A percentile compares a stretch with the other conserved stretches of the same genome.
phyloP scores from a whole-genome alignment of 345 rosid species.

The Combretum micranthum region DNA sequence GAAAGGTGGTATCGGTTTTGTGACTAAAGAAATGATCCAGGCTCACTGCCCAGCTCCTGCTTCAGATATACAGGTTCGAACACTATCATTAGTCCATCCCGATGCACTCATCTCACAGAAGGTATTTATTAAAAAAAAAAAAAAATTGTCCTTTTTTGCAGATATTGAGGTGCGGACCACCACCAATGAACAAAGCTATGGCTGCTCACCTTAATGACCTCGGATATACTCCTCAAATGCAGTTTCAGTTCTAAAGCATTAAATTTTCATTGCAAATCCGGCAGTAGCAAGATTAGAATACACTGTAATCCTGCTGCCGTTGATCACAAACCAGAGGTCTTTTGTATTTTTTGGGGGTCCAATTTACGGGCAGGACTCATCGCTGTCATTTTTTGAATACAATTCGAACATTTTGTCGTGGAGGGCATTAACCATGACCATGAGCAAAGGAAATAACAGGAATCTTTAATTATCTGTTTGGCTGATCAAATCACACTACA shows the following conservation, averaged over 20 bases:
- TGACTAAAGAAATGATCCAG: constrained; percentile 57
- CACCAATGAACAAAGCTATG: constrained; percentile 66
- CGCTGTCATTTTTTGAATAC: too few species aligned
- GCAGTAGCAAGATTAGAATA: too few species aligned
- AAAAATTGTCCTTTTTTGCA: constrained; percentile 9
- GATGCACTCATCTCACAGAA: background rate
- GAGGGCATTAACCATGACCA: too few species aligned
- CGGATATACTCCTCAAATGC: constrained; percentile 50
- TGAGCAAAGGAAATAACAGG: too few species aligned
- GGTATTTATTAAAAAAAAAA: background rate
- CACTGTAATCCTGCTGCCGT: too few species aligned
- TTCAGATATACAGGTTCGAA: constrained; percentile 37
- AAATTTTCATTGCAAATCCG: background rate
- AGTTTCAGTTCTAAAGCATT: constrained; percentile 40
- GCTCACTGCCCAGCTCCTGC: constrained; percentile 53
- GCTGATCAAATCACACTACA: too few species aligned
- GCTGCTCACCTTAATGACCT: constrained; percentile 49
- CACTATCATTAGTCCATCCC: background rate
- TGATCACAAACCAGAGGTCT: too few species aligned
- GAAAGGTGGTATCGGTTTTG: constrained; percentile 55
- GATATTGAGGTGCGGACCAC: constrained; percentile 58
- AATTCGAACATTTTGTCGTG: too few species aligned
- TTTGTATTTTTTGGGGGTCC: too few species aligned
- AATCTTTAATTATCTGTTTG: too few species aligned
- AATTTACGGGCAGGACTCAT: too few species aligned